Evolutionary conservation across 257 asterid genomes (phyloP), one percentile per base, ranked within the genome.

Genomic region (Penstemon barbatus): DNA sequence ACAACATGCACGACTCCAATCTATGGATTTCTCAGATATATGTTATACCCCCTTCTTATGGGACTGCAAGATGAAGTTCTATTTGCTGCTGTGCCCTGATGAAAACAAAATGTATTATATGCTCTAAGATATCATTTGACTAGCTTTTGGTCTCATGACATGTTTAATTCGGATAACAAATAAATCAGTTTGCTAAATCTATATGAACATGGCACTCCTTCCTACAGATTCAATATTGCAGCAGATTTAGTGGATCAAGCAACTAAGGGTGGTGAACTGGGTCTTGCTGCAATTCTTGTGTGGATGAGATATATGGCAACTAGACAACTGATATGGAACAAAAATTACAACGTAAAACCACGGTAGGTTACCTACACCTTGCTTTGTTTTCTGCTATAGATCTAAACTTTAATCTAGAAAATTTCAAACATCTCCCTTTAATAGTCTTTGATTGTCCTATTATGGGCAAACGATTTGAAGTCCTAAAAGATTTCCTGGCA

Each of bases 291-390:
- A 45, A 89, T 94, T 80, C 91, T 94, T 68, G 98, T 94, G 65
- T 94, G 99, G 99, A 94, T 91, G 99, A 87, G 99, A 80, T 94
- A 65, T 78, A 94, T 94, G 99, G 97, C 96, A 53, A 91, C 98
- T 10, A 86, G 99, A 75, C 98, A 94, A 78, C 82, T 94, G 82
- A 87, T 87, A 68, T 94, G 99, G 99, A 94, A 94, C 84, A 91
- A 91, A 80, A 94, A 91, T 80, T 94, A 94, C 89, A 94, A 94
- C 60, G 97, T 94, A 64, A 94, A 94, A 82, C 99, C 99, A 80
- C 88, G 99, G 99, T 94, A 83, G 19, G 76, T 19, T 62, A 70
- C 81, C 71, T 65, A 61, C 65, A 25, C 43, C 3, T 46, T 67
- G 8, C 64, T 77, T 48, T 54, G 25, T 19, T 25, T 38, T 43